Percentiles rank a stretch among this genome's conserved stretches.
Conservation (phyloP, 225 moss, liverwort and hornwort genomes). For the Pseudoscleropodium purum region DNA sequence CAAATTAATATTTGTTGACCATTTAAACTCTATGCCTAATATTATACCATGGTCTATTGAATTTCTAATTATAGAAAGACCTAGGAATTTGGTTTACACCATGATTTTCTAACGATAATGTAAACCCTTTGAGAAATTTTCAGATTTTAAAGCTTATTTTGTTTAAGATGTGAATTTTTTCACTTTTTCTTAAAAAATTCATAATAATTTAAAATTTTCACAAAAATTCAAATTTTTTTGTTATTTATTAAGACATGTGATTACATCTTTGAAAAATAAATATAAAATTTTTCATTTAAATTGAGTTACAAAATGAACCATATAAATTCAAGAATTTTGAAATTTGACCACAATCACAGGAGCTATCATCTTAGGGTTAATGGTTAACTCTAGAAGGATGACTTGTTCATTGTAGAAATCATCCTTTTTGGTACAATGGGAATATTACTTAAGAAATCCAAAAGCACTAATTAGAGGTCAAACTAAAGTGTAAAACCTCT, state of each 20-base stretch:
- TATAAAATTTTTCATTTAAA: not conserved
- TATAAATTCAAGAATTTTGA: not conserved
- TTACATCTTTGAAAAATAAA: not conserved
- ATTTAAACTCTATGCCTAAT: not conserved
- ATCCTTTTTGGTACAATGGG: too few species aligned
- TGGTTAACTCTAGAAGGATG: accelerated
- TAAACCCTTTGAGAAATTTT: not conserved
- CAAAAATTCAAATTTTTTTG: not conserved
- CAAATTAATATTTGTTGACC: not conserved
- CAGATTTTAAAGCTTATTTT: not conserved
- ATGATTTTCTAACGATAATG: too few species aligned
- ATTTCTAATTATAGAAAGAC: too few species aligned
- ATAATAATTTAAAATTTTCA: not conserved
- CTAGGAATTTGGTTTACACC: not conserved
- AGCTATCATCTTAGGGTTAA: too few species aligned
- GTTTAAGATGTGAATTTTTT: not conserved
- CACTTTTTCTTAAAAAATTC: accelerated
- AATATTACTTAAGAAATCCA: too few species aligned
- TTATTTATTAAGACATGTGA: too few species aligned
- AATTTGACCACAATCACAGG: not conserved
- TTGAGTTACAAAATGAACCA: not conserved
- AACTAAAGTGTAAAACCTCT: too few species aligned
- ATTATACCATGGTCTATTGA: too few species aligned
- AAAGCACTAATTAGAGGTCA: too few species aligned
- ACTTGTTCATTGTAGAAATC: accelerated